These are phyloP conservation scores for Smittium culicis DNA, from an alignment of 371 early-diverging fungal species.

Conservation along the genomic window DNA sequence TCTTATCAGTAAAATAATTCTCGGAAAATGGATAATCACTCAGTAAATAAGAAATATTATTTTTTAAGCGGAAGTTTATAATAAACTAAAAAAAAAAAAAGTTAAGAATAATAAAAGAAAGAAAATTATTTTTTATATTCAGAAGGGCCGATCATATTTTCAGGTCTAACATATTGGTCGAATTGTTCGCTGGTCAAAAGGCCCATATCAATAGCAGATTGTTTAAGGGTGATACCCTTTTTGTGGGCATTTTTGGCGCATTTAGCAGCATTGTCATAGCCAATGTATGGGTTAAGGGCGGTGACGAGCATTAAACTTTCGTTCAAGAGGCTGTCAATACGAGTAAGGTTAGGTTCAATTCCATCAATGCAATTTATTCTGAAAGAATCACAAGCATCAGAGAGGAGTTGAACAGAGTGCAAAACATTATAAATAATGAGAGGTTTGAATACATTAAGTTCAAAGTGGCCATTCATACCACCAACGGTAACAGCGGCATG, in stretches of 20 bases:
- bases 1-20: too few relatives aligned
- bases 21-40: too few relatives aligned
- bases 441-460: conserved; percentile 96
- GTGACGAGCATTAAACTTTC: conserved; percentile 82
- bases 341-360: conserved; percentile 74
- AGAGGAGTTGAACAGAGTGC: conserved; percentile 69
- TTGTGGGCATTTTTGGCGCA: conserved; percentile 93
- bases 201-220: conserved; percentile 68
- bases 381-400: conserved; percentile 76
- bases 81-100: too few relatives aligned
- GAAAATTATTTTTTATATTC: conserved; percentile 15
- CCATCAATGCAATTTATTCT: conserved; percentile 83
- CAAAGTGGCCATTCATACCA: conserved; percentile 92
- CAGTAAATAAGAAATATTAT: too few relatives aligned
- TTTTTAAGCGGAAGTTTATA: too few relatives aligned
- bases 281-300: conserved; percentile 79
- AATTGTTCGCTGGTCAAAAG: conserved; percentile 73
- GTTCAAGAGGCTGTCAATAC: conserved; percentile 70
- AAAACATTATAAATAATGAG: conserved; percentile 87
- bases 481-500: conserved; percentile 75
- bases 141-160: conserved; percentile 66
- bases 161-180: conserved; percentile 80
- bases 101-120: neutral
- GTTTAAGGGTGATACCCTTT: conserved; percentile 66
- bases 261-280: conserved; percentile 77